Evolutionary conservation across 352 stramenopile species (phyloP), one percentile per base, ranked within the genome.

Genomic region (Thalassiosira livingstoniorum): DNA sequence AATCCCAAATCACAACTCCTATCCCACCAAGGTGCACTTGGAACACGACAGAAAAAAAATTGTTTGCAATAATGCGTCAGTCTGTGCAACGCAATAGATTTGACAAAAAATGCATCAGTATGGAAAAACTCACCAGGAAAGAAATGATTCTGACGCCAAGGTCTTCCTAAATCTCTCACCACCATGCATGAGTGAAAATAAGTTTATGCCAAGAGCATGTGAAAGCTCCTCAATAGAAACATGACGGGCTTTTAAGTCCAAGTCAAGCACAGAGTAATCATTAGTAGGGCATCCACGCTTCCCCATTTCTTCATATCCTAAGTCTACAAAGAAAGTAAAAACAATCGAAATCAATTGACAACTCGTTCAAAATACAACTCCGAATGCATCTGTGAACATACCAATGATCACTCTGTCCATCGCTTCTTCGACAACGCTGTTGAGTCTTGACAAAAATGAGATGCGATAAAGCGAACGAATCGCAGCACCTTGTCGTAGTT

Each of bases 1-100:
- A 95, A 76, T 27, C 80, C 90, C 55, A 95, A 80, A 76, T 95
- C 91, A 85, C 91, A 95, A 35, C 77, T 88, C 29, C 87, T 82
- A 66, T 95, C 89, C 91, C 91, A 95, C 91, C 91, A 94, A 29
- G 69, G 69, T 43, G 47, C 47, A 15, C 47, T 11, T 29, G 47
- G n/a, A n/a, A n/a, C n/a, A n/a, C n/a, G n/a, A n/a, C n/a, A n/a
- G n/a, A n/a, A n/a, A n/a, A n/a, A n/a, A n/a, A n/a, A n/a, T n/a
- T n/a, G n/a, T n/a, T n/a, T n/a, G n/a, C n/a, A n/a, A n/a, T n/a
- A n/a, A n/a, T n/a, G n/a, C n/a, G n/a, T n/a, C n/a, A n/a, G n/a
- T n/a, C n/a, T n/a, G n/a, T n/a, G n/a, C n/a, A n/a, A n/a, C n/a
- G n/a, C n/a, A n/a, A n/a, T n/a, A n/a, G n/a, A n/a, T n/a, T n/a